phyloP scores from a whole-genome alignment of 345 rosid genomes.

The Viola odorata region DNA sequence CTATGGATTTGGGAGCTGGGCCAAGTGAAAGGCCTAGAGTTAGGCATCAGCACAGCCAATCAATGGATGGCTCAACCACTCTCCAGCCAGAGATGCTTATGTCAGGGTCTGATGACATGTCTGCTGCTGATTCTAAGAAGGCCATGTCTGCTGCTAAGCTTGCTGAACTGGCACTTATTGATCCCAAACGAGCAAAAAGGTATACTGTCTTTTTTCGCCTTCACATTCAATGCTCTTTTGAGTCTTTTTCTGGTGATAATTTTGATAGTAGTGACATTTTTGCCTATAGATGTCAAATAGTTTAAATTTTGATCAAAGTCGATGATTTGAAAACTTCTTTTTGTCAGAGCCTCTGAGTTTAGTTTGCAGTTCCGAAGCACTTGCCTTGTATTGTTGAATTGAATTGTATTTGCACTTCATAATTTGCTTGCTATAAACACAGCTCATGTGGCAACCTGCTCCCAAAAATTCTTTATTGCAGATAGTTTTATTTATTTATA shows the following conservation, averaged over 20 bases:
- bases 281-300: neutral
- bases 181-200: slow-evolving; percentile 99
- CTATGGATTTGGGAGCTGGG: slow-evolving; percentile 29
- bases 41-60: slow-evolving; percentile 90
- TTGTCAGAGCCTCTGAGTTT: neutral
- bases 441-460: no score
- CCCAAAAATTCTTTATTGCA: neutral
- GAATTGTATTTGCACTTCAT: neutral
- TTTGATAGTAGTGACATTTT: neutral
- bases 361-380: no score
- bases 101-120: slow-evolving; percentile 54
- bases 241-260: neutral
- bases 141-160: slow-evolving; percentile 88
- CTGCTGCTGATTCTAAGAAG: slow-evolving; percentile 62
- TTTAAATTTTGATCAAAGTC: neutral
- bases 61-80: slow-evolving; percentile 81
- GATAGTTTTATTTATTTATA: neutral
- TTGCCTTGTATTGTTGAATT: neutral
- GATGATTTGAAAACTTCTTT: neutral
- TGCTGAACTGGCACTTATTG: slow-evolving; percentile 93
- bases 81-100: slow-evolving; percentile 80
- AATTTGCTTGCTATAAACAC: neutral
- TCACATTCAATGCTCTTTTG: neutral
- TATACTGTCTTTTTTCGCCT: slow-evolving; percentile 13
- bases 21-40: slow-evolving; percentile 68